phyloP scores from a whole-genome alignment of 2,329 filamentous ascomycete genomes.

The Gnomoniopsis smithogilvyi region DNA sequence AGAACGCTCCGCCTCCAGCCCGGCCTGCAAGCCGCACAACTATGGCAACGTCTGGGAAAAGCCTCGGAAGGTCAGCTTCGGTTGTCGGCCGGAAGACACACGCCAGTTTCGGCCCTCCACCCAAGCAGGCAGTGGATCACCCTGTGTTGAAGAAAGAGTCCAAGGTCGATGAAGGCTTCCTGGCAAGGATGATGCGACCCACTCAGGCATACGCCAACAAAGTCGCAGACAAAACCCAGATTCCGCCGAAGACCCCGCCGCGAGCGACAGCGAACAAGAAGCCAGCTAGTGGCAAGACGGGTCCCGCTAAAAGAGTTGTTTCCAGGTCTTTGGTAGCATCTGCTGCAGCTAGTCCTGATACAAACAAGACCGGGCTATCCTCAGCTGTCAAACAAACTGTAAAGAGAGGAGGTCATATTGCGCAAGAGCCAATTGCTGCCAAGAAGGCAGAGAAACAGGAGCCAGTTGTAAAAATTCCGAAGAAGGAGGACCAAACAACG shows the following conservation, averaged over 20 bases:
- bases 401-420: conserved; percentile 21
- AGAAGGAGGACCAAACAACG: background rate
- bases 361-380: conserved; percentile 12
- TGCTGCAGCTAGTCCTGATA: conserved; percentile 12
- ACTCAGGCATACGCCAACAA: conserved; percentile 57
- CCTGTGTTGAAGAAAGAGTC: conserved; percentile 46
- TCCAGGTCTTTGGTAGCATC: conserved; percentile 19
- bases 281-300: conserved; percentile 21
- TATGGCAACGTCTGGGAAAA: conserved; percentile 25
- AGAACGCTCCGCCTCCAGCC: conserved; percentile 26
- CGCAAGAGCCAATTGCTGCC: conserved; percentile 19
- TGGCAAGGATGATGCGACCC: conserved; percentile 80
- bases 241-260: conserved; percentile 40
- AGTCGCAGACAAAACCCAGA: conserved; percentile 57
- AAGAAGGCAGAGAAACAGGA: conserved; percentile 15
- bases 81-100: conserved; percentile 38
- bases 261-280: conserved; percentile 25
- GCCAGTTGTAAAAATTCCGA: background rate
- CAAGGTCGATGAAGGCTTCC: conserved; percentile 65
- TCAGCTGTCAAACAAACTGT: conserved; percentile 21
- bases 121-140: conserved; percentile 53
- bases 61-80: conserved; percentile 43
- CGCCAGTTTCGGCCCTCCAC: conserved; percentile 57
- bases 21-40: conserved; percentile 43
- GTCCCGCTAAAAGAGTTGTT: conserved; percentile 17